Percentiles rank a stretch among this genome's conserved stretches.
Conservation (phyloP, 139 green algal species). For the Eudorina sp. region DNA sequence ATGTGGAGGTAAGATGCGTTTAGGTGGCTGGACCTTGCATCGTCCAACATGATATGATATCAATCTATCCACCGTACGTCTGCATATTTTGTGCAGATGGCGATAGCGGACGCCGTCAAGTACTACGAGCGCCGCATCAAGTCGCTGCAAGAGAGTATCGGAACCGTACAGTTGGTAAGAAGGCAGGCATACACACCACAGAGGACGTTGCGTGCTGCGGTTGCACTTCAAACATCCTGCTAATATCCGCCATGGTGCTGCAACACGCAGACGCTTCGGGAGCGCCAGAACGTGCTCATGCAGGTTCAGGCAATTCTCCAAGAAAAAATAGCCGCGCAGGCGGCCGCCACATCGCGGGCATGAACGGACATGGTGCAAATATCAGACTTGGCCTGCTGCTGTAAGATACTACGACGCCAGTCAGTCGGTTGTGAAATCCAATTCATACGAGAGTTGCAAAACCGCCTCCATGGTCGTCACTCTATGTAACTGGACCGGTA, state of each 20-base stretch:
- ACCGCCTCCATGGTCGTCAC: too few relatives aligned
- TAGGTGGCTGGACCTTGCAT: too few relatives aligned
- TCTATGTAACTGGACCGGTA: too few relatives aligned
- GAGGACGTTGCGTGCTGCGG: neutral
- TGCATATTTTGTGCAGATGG: too few relatives aligned
- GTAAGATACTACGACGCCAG: too few relatives aligned
- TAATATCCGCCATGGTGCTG: too few relatives aligned
- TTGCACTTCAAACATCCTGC: neutral
- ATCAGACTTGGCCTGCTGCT: too few relatives aligned
- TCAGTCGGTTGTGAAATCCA: too few relatives aligned
- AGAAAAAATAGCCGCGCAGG: slow-evolving; percentile 44
- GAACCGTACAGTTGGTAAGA: slow-evolving; percentile 57
- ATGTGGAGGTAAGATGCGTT: slow-evolving; percentile 78
- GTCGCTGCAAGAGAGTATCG: slow-evolving; percentile 75
- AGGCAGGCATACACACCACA: neutral
- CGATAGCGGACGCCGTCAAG: slow-evolving; percentile 70
- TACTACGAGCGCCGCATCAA: slow-evolving; percentile 85
- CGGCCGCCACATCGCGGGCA: neutral
- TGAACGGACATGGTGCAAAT: too few relatives aligned
- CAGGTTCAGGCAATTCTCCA: slow-evolving; percentile 57
- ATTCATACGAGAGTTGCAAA: too few relatives aligned
- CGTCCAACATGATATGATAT: too few relatives aligned
- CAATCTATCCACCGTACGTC: too few relatives aligned
- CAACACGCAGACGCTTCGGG: slow-evolving; percentile 38
- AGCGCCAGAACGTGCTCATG: slow-evolving; percentile 40